Percentiles rank a stretch among this genome's conserved stretches.
phyloP scores from a whole-genome alignment of 306 rosid species.

The Dryas octopetala region DNA sequence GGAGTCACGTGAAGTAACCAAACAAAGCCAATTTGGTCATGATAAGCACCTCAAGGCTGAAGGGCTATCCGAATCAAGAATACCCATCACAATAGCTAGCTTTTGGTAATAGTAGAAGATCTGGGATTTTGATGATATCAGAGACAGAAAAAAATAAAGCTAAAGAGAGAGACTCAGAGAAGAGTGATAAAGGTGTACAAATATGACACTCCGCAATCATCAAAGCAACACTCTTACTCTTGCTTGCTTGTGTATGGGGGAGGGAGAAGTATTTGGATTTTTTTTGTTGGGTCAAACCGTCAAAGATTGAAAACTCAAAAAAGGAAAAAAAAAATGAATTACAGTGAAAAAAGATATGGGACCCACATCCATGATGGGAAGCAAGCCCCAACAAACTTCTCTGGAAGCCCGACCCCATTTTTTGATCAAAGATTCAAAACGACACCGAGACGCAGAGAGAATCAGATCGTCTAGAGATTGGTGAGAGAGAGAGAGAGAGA shows the following conservation, averaged over 20 bases:
- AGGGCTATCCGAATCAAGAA: slow-evolving; percentile 29
- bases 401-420: slow-evolving; percentile 30
- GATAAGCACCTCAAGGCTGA: slow-evolving; percentile 41
- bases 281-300: slow-evolving; percentile 16
- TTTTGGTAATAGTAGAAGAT: slow-evolving; percentile 37
- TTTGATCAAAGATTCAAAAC: slow-evolving; percentile 41
- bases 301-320: slow-evolving; percentile 9
- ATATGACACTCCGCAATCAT: slow-evolving; percentile 33
- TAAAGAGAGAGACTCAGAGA: slow-evolving; percentile 12
- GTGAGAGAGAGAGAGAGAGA: slow-evolving; percentile 10
- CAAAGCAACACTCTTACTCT: slow-evolving; percentile 26
- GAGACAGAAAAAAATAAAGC: slow-evolving; percentile 18
- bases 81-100: slow-evolving; percentile 23
- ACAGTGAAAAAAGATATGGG: neutral
- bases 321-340: neutral
- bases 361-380: neutral
- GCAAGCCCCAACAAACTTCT: slow-evolving; percentile 31
- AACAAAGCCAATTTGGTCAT: slow-evolving; percentile 52
- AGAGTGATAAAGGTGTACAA: slow-evolving; percentile 13
- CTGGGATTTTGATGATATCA: slow-evolving; percentile 27
- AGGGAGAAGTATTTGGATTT: slow-evolving; percentile 3
- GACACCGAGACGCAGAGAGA: slow-evolving; percentile 25
- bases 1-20: slow-evolving; percentile 66
- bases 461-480: slow-evolving; percentile 58
- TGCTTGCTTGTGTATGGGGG: too few species aligned